Evolutionary conservation across 208 protist species (phyloP), one percentile per base, ranked within the genome.

Genomic region (Naegleria fowleri): DNA sequence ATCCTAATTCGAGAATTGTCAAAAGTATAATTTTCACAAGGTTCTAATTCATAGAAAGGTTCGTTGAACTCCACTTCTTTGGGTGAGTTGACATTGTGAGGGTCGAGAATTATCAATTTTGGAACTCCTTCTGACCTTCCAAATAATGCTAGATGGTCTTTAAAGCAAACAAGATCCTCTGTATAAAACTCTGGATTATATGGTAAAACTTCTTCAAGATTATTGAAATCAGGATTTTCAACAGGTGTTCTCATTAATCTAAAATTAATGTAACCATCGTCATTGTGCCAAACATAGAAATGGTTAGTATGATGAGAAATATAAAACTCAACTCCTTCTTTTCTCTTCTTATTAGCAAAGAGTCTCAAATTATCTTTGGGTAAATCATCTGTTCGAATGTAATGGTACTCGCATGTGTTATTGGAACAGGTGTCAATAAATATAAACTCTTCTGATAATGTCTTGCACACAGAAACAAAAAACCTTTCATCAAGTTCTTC

Each of bases 261-360:
- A 58, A 88, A 88, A 39, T 88, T 88, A 4, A 33, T 36, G 11
- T 5, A 39, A 19, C 33, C 43, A 58, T 58, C 40, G 6, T 15
- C 13, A 88, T 88, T 88, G 6, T 88, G n/a, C 16, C 19, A 59
- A 88, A 88, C 55, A 38, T 88, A 88, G 29, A 88, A 88, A 58
- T 88, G 36, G 0, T 51, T 6, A 39, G 19, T 43, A 4, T 88
- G 9, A 38, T 88, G 85, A 38, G 25, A 36, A 5, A 88, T 6
- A 0, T 55, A 51, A 58, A 43, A 88, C 33, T 88, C 85, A 38
- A 88, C 9, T n/a, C 85, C 85, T 58, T 51, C 9, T 58, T 13
- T 36, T 88, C 85, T 88, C 15, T 6, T 6, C 36, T 39, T 58
- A 36, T 43, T 58, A 67, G 19, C 55, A 67, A 67, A 67, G 6